These are phyloP conservation scores for Pyrus hybrid DNA, from an alignment of 331 rosid genomes.

Conservation along the genomic window DNA sequence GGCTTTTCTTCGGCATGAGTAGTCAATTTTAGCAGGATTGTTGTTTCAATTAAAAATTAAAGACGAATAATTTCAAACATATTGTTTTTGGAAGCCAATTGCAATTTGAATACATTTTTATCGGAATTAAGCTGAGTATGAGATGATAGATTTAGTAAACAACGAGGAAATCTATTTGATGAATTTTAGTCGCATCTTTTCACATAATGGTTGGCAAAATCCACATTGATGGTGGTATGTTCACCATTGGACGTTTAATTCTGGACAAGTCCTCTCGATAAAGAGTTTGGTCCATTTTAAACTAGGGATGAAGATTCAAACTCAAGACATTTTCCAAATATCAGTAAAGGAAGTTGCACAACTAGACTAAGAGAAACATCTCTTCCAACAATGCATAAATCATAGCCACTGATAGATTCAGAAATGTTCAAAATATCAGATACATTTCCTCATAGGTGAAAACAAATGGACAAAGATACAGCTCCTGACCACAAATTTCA, in stretches of 20 bases:
- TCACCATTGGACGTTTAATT: background rate
- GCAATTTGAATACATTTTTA: background rate
- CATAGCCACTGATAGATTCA: too few species aligned
- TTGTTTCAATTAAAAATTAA: background rate
- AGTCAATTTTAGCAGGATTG: background rate
- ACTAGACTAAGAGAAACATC: too few species aligned
- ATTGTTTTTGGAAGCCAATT: background rate
- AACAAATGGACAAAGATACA: too few species aligned
- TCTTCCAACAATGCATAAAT: too few species aligned
- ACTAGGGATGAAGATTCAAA: too few species aligned
- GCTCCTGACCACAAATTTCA: too few species aligned
- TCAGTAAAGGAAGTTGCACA: too few species aligned
- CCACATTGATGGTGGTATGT: background rate
- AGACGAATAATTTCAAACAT: background rate
- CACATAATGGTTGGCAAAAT: background rate
- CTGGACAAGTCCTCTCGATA: too few species aligned
- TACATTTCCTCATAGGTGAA: too few species aligned
- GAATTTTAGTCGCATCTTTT: background rate
- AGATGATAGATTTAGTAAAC: background rate
- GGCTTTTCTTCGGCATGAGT: background rate
- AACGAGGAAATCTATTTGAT: background rate
- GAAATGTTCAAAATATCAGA: too few species aligned
- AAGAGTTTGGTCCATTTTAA: too few species aligned
- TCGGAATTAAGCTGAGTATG: background rate
- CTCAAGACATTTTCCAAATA: too few species aligned